These are phyloP conservation scores for Physcomitrellopsis africana DNA, from an alignment of 225 moss, liverwort and hornwort species.

Conservation along the genomic window DNA sequence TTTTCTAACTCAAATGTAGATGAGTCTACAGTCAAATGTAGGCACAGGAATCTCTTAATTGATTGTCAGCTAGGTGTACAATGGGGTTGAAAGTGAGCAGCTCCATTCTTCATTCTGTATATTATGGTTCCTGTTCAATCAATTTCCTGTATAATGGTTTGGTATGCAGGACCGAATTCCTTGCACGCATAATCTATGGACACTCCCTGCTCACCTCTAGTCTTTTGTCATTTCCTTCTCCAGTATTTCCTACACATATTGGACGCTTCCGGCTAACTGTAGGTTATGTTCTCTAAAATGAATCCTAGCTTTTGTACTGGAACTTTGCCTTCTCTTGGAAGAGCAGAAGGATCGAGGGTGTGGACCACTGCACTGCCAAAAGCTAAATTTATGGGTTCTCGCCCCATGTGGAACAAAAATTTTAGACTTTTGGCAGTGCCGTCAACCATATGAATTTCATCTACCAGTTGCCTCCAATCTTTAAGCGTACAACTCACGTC, in stretches of 20 bases:
- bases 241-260: not conserved
- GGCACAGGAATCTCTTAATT: constrained; percentile 29
- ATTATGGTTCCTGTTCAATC: constrained; percentile 24
- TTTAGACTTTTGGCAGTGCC: too few relatives aligned
- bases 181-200: constrained; percentile 22
- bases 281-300: too few relatives aligned
- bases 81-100: constrained; percentile 32
- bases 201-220: not conserved
- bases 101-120: constrained; percentile 30
- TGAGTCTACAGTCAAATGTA: constrained; percentile 25
- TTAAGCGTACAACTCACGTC: too few relatives aligned
- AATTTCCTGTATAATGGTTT: constrained; percentile 5
- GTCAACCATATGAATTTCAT: too few relatives aligned
- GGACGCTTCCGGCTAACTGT: too few relatives aligned
- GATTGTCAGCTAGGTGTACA: constrained; percentile 29
- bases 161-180: constrained; percentile 16
- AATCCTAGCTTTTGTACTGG: too few relatives aligned
- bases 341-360: too few relatives aligned
- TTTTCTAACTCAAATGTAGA: not conserved
- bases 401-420: too few relatives aligned
- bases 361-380: too few relatives aligned
- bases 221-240: not conserved
- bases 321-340: too few relatives aligned
- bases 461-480: too few relatives aligned
- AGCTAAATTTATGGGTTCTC: too few relatives aligned